A percentile compares a stretch with the other conserved stretches of the same genome.
Evolutionary conservation across 352 stramenopile species (phyloP).

Genomic region (Phytopythium oedochilum): DNA sequence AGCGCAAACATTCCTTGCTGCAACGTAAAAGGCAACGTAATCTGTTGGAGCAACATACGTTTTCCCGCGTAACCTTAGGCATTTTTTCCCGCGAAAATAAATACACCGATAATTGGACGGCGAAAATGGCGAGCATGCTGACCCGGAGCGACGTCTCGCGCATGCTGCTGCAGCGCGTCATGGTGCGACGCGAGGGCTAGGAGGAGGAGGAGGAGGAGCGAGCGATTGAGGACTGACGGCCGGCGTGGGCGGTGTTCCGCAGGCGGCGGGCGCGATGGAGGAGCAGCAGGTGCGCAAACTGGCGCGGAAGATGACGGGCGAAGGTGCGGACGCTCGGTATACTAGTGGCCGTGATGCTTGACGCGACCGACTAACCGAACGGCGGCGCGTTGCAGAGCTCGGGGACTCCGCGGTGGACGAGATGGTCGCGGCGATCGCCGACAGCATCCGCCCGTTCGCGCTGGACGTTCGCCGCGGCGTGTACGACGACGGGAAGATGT

Average conservation of each 20-base stretch:
- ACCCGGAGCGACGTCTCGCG: constrained; percentile 57
- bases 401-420: constrained; percentile 46
- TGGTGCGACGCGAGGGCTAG: constrained; percentile 24
- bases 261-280: constrained; percentile 66
- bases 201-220: background rate
- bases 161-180: constrained; percentile 75
- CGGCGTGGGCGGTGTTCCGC: background rate
- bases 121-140: constrained; percentile 18
- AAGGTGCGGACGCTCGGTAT: constrained; percentile 46
- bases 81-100: background rate
- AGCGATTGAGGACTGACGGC: background rate
- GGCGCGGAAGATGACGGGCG: constrained; percentile 52
- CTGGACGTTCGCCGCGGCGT: constrained; percentile 71
- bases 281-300: constrained; percentile 51
- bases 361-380: too few species aligned
- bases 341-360: too few species aligned
- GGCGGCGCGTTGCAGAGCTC: too few species aligned
- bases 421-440: constrained; percentile 57
- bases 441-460: constrained; percentile 54
- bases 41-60: background rate
- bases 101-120: background rate
- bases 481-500: constrained; percentile 83
- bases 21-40: background rate
- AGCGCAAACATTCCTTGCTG: background rate
- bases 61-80: background rate